These are phyloP conservation scores for Hygrophila difformis DNA, from an alignment of 257 asterid genomes.

Conservation along the genomic window DNA sequence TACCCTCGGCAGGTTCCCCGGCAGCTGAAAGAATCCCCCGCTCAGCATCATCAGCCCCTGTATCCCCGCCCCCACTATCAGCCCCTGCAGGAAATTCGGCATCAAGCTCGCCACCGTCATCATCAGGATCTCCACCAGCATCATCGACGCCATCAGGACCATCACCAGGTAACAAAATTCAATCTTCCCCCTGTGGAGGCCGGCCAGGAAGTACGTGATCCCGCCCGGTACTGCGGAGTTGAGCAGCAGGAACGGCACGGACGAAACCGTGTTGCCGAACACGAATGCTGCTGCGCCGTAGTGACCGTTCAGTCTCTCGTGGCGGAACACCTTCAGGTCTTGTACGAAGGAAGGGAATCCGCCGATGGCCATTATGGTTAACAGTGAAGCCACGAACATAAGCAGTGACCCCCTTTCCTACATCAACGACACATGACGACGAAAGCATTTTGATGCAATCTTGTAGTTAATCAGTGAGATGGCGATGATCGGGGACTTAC, in stretches of 20 bases:
- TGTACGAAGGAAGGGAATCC: conserved; percentile 66
- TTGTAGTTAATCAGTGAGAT: too few species aligned
- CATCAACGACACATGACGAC: too few species aligned
- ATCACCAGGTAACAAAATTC: conserved; percentile 33
- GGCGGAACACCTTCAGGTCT: conserved; percentile 54
- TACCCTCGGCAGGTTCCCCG: conserved; percentile 43
- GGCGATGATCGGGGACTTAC: too few species aligned
- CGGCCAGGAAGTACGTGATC: conserved; percentile 45
- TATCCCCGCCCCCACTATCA: conserved; percentile 48
- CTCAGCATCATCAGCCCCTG: conserved; percentile 50
- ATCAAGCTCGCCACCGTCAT: conserved; percentile 51
- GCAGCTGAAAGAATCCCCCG: conserved; percentile 48
- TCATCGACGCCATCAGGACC: conserved; percentile 34
- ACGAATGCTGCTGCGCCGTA: conserved; percentile 37
- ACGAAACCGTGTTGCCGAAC: conserved; percentile 47
- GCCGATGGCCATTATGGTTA: conserved; percentile 61
- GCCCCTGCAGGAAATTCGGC: conserved; percentile 47
- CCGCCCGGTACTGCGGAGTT: conserved; percentile 39
- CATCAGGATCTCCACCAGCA: conserved; percentile 58
- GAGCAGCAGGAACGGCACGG: conserved; percentile 38
- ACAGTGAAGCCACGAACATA: conserved; percentile 40
- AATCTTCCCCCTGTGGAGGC: conserved; percentile 36
- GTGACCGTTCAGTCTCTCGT: conserved; percentile 51
- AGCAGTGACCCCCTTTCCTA: conserved; percentile 52
- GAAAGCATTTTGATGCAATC: too few species aligned